Evolutionary conservation across 139 green algal genomes (phyloP).

Genomic region (Chlorella ohadii): DNA sequence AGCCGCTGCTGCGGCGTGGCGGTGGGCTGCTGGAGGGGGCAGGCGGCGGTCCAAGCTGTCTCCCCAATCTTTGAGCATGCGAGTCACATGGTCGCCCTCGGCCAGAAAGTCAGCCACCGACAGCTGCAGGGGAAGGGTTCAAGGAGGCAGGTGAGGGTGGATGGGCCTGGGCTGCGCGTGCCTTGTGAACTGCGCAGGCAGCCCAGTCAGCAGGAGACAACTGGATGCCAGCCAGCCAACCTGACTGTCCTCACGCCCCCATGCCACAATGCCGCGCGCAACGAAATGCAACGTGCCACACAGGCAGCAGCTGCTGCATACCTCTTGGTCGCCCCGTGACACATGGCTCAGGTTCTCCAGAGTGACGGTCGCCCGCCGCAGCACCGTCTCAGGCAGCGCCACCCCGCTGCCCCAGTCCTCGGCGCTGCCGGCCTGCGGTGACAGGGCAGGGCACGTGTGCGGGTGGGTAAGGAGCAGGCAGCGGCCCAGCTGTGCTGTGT

Average conservation of each 20-base stretch:
- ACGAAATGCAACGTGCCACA: background rate
- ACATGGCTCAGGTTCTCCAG: constrained; percentile 31
- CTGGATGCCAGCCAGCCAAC: no score
- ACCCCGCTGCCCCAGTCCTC: constrained; percentile 22
- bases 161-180: background rate
- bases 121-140: background rate
- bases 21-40: background rate
- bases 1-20: background rate
- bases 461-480: no score
- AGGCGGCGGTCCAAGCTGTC: constrained; percentile 50
- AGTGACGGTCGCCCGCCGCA: background rate
- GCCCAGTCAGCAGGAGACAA: no score
- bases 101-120: constrained; percentile 44
- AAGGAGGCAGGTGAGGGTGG: no score
- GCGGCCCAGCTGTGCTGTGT: no score
- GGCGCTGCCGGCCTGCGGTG: constrained; percentile 3
- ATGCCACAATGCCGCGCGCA: background rate
- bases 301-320: background rate
- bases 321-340: background rate
- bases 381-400: background rate
- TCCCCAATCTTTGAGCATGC: constrained; percentile 63
- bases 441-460: no score
- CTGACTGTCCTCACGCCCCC: no score
- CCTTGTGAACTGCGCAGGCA: no score
- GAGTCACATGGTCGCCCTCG: constrained; percentile 59